Evolutionary conservation across 2,329 filamentous ascomycete species (phyloP).

Genomic region (Tolypocladium tundrense): DNA sequence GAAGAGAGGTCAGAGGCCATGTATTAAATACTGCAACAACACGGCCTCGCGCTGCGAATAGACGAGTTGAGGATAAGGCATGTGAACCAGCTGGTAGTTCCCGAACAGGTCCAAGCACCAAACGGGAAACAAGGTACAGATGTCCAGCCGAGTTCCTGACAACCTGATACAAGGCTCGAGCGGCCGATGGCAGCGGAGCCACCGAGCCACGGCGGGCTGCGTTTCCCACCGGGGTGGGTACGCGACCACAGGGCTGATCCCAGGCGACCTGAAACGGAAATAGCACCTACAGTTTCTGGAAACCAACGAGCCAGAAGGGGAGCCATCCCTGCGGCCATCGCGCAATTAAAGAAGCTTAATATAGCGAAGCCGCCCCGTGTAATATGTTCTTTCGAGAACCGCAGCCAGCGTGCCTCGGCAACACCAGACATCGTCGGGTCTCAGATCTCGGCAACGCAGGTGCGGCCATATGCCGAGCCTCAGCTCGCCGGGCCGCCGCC

Average conservation of each 20-base stretch:
- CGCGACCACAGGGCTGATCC: background rate
- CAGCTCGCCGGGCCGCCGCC: conserved; percentile 20
- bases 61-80: background rate
- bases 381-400: no score
- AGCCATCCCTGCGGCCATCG: background rate
- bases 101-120: background rate
- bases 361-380: background rate
- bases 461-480: conserved; percentile 15
- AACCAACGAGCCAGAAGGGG: background rate
- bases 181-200: background rate
- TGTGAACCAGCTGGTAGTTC: background rate
- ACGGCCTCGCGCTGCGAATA: no score
- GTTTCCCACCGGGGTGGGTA: background rate
- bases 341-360: background rate
- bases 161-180: background rate
- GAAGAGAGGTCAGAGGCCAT: background rate
- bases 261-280: background rate
- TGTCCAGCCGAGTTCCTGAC: background rate
- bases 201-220: background rate
- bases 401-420: background rate
- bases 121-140: background rate
- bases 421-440: background rate
- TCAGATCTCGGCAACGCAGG: background rate
- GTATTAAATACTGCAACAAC: background rate
- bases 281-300: background rate